phyloP scores from a whole-genome alignment of 2,329 filamentous ascomycete genomes.

The Diaporthe caulivora region DNA sequence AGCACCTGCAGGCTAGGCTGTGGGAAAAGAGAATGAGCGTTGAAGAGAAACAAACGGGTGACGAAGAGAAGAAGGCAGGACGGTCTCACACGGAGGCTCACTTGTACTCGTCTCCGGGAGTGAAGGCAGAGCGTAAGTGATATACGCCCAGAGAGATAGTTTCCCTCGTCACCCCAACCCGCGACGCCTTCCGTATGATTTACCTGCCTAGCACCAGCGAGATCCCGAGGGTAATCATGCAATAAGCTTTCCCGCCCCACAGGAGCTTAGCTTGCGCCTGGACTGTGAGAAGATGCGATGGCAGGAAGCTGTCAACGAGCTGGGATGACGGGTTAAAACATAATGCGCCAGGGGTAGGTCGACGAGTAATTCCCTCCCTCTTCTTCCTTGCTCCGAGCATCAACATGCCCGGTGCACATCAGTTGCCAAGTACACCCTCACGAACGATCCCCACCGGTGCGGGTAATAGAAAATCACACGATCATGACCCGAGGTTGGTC shows the following conservation, averaged over 20 bases:
- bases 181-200: slow-evolving; percentile 29
- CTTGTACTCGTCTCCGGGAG: slow-evolving; percentile 17
- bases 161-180: background rate
- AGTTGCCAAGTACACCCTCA: background rate
- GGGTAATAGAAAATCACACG: background rate
- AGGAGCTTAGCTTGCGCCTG: slow-evolving; percentile 1
- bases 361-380: background rate
- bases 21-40: background rate
- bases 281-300: slow-evolving; percentile 16
- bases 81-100: background rate
- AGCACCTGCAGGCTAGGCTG: slow-evolving; percentile 36
- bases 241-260: slow-evolving; percentile 22
- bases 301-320: slow-evolving; percentile 10
- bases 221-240: slow-evolving; percentile 27
- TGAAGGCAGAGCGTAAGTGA: slow-evolving; percentile 25
- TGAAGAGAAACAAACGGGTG: slow-evolving; percentile 9
- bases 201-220: slow-evolving; percentile 24
- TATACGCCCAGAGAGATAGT: slow-evolving; percentile 8
- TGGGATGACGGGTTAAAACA: slow-evolving; percentile 28
- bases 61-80: slow-evolving; percentile 30
- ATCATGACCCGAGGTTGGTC: background rate
- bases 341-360: slow-evolving; percentile 3
- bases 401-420: slow-evolving; percentile 20
- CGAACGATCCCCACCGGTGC: background rate
- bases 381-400: slow-evolving; percentile 3